Evolutionary conservation across 345 rosid species (phyloP).

Genomic region (Eucalyptus caleyi): DNA sequence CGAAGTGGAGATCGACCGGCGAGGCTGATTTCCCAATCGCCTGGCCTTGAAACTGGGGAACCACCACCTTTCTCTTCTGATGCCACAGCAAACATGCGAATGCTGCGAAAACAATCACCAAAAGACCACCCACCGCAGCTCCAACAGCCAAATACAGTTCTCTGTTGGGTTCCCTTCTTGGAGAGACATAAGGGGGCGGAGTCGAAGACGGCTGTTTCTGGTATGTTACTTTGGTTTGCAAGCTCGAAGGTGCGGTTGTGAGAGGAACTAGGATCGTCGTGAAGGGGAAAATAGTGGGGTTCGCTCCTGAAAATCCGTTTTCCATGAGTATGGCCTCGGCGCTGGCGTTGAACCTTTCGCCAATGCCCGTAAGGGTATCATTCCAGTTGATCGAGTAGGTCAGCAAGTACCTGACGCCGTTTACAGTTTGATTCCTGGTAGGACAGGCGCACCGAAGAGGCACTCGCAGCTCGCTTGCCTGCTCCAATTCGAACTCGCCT

Average conservation of each 20-base stretch:
- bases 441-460: constrained; percentile 47
- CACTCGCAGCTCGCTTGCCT: constrained; percentile 2
- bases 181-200: constrained; percentile 1
- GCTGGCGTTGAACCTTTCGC: constrained; percentile 22
- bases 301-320: constrained; percentile 13
- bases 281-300: constrained; percentile 6
- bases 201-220: neutral
- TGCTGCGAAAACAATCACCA: constrained; percentile 1
- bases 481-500: neutral
- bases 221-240: constrained; percentile 8
- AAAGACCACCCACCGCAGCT: constrained; percentile 16
- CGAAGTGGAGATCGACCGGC: constrained; percentile 10
- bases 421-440: constrained; percentile 12
- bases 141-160: constrained; percentile 3
- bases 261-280: constrained; percentile 42
- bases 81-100: neutral
- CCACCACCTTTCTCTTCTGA: neutral
- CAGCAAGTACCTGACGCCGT: constrained; percentile 24
- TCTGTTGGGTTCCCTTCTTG: neutral
- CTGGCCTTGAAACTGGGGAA: neutral
- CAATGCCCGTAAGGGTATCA: constrained; percentile 8
- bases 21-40: neutral
- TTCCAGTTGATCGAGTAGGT: constrained; percentile 16
- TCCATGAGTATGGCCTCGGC: constrained; percentile 8
- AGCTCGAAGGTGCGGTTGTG: constrained; percentile 16